A percentile compares a stretch with the other conserved stretches of the same genome.
phyloP scores from a whole-genome alignment of 495 filamentous ascomycete species.

The Penicillium lividum region DNA sequence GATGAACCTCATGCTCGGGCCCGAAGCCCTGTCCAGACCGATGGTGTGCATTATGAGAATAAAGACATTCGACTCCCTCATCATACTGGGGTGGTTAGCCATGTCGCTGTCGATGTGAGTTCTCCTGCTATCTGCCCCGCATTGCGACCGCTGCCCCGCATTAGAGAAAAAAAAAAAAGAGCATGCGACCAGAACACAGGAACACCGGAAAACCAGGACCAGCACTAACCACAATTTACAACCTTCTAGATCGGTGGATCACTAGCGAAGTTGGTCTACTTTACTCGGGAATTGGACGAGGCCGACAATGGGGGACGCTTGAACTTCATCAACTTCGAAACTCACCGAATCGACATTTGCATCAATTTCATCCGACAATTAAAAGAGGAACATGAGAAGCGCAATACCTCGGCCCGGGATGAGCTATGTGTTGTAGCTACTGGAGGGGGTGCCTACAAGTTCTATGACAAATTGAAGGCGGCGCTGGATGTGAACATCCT shows the following conservation, averaged over 20 bases:
- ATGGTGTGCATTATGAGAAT: slow-evolving; percentile 72
- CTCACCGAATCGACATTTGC: slow-evolving; percentile 86
- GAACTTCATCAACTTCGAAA: slow-evolving; percentile 95
- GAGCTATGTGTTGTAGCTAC: slow-evolving; percentile 91
- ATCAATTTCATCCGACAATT: slow-evolving; percentile 84
- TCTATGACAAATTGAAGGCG: slow-evolving; percentile 84
- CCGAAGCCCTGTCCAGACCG: slow-evolving; percentile 47
- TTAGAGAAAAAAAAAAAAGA: slow-evolving; percentile 2
- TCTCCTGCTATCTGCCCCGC: slow-evolving; percentile 7
- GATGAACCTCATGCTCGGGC: slow-evolving; percentile 58
- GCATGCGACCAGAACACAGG: not conserved
- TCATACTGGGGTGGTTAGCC: slow-evolving; percentile 88
- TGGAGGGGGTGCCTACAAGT: slow-evolving; percentile 93
- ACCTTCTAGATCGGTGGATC: slow-evolving; percentile 82
- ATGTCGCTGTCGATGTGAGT: slow-evolving; percentile 93
- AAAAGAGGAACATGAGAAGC: slow-evolving; percentile 71
- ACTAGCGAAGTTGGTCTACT: slow-evolving; percentile 94
- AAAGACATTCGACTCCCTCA: slow-evolving; percentile 94
- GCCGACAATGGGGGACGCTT: slow-evolving; percentile 83
- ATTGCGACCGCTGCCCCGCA: slow-evolving; percentile 5
- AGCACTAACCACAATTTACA: slow-evolving; percentile 25
- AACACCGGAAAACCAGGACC: not conserved
- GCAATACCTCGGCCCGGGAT: slow-evolving; percentile 64
- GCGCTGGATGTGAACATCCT: slow-evolving; percentile 81
- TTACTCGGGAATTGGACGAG: slow-evolving; percentile 80